Conservation (phyloP, 1,139 yeast genomes). For the Pichia sp. region DNA sequence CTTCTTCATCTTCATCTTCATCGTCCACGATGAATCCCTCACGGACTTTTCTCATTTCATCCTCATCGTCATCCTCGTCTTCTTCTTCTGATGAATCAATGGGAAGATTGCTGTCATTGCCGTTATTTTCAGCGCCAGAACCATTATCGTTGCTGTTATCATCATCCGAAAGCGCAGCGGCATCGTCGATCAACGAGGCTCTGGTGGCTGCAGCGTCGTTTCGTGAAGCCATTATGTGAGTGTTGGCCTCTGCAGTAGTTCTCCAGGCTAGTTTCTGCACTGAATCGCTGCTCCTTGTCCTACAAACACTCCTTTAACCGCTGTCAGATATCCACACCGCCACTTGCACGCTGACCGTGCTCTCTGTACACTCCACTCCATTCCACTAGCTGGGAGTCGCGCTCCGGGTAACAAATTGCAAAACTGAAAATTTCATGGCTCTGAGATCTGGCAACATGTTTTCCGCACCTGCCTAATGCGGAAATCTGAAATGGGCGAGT, state of each 20-base stretch:
- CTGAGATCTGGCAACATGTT: too few species aligned
- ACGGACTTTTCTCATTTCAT: constrained; percentile 38
- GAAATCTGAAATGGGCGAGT: too few species aligned
- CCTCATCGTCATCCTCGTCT: constrained; percentile 36
- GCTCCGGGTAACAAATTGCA: too few species aligned
- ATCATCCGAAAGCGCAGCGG: constrained; percentile 17
- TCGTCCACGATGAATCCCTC: constrained; percentile 67
- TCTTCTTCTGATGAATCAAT: constrained; percentile 29
- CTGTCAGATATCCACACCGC: background rate
- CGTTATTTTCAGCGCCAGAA: constrained; percentile 7
- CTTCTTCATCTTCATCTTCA: constrained; percentile 73
- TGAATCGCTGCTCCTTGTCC: background rate
- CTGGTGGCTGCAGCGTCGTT: constrained; percentile 7
- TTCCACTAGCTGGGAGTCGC: too few species aligned
- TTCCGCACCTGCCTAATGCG: too few species aligned
- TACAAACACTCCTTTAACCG: background rate
- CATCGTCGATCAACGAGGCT: constrained; percentile 22
- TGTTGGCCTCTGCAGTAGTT: too few species aligned
- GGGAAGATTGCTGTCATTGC: constrained; percentile 9
- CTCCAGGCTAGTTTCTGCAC: too few species aligned
- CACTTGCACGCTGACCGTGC: too few species aligned
- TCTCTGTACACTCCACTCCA: too few species aligned
- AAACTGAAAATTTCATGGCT: too few species aligned
- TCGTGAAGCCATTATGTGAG: constrained; percentile 4
- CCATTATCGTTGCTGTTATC: constrained; percentile 5